These are phyloP conservation scores for Jaenimonas drosophilae DNA, from an alignment of 208 protist genomes.

Conservation along the genomic window DNA sequence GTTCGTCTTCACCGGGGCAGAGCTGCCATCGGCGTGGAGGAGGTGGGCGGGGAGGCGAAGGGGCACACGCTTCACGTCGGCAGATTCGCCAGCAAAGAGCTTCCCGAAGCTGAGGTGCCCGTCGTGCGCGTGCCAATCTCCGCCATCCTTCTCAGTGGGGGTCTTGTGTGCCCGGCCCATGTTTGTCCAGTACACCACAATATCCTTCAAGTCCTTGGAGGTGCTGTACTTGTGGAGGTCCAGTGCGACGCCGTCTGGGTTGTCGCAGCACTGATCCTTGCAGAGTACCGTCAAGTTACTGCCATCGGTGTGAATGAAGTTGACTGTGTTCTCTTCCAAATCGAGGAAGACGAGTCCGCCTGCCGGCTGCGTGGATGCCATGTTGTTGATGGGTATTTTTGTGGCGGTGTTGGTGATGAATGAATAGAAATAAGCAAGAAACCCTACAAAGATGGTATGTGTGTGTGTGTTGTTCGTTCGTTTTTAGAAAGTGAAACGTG, in stretches of 20 bases:
- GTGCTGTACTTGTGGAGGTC: conserved; percentile 13
- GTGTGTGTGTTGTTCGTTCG: no score
- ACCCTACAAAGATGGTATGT: no score
- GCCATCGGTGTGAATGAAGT: conserved; percentile 15
- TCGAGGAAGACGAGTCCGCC: no score
- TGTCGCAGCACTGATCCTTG: conserved; percentile 14
- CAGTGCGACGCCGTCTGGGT: conserved; percentile 20
- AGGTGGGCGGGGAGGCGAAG: conserved; percentile 7
- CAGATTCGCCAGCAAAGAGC: conserved; percentile 15
- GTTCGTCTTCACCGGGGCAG: neutral
- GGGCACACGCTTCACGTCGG: conserved; percentile 9
- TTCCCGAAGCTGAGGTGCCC: conserved; percentile 11
- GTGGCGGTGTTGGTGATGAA: no score
- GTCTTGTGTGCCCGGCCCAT: conserved; percentile 11
- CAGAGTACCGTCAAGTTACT: conserved; percentile 9
- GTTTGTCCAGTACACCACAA: conserved; percentile 20
- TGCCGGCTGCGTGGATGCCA: no score
- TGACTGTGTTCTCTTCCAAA: conserved; percentile 7
- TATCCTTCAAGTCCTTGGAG: conserved; percentile 12
- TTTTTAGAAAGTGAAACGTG: no score
- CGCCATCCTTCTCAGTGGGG: conserved; percentile 5
- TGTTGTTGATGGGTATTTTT: no score
- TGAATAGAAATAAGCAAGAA: no score
- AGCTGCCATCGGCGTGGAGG: neutral
- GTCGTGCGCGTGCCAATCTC: conserved; percentile 20